Evolutionary conservation across 2,329 filamentous ascomycete genomes (phyloP), one percentile per base, ranked within the genome.

Genomic region (Claviceps spartinae): DNA sequence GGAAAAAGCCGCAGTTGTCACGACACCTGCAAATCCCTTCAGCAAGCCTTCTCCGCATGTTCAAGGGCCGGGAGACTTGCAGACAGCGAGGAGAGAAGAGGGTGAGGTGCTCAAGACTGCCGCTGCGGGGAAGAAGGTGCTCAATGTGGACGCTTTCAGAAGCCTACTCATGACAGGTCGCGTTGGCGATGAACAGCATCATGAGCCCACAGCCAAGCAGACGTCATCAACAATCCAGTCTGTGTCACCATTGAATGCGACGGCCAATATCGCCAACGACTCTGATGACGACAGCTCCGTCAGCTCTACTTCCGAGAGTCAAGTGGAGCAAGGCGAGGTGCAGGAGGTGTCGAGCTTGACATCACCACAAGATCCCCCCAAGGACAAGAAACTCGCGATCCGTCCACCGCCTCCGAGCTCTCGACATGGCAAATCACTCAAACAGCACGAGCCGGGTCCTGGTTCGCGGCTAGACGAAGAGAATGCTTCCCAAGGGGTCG

Each of bases 91-190:
- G 36, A 59, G 56, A 60, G 65, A 58, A 51, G 66, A 58, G 60
- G 67, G 55, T 13, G 62, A 54, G 52, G 62, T 55, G 9, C 61
- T 67, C 48, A 67, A 64, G 55, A 64, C 62, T 37, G 61, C 61
- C 34, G 62, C 65, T 43, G 57, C 62, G 2, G 58, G 57, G 18
- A 73, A 69, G 57, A 69, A 65, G 18, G 74, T 79, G 0, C 67
- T 91, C 56, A 85, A 93, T 62, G 87, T 91, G 1, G 81, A 88
- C 62, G 82, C 86, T 7, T 93, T 93, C 68, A 83, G 82, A 61
- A 77, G 83, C 54, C 68, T 93, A 55, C 74, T 93, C 47, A 73
- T 93, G 69, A 93, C 86, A 0, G 87, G 87, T 20, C 79, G 81
- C 59, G 63, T 77, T 38, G 75, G 68, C 43, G 54, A 56, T 42